phyloP scores from a whole-genome alignment of 2,329 filamentous ascomycete genomes.

The Fusarium temperatum region DNA sequence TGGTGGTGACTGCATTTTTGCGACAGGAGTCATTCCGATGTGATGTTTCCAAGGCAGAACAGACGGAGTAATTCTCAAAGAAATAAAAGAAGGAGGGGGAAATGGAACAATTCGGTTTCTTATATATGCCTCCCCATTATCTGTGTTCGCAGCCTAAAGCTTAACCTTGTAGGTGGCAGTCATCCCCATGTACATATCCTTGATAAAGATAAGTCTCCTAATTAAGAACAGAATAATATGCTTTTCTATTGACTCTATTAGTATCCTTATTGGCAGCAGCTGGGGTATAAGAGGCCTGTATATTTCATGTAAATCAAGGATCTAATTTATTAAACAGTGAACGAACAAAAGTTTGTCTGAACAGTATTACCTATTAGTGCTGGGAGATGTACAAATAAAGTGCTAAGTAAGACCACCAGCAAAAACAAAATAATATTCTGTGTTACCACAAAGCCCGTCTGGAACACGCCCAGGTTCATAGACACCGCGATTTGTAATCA shows the following conservation, averaged over 20 bases:
- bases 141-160: no score
- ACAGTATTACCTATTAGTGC: accelerated
- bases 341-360: neutral
- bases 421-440: neutral
- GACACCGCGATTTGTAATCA: no score
- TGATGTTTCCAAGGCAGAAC: neutral
- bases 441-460: neutral
- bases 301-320: neutral
- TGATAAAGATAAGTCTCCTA: no score
- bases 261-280: no score
- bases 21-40: accelerated
- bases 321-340: accelerated
- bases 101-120: accelerated
- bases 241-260: no score
- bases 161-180: no score
- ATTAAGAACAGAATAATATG: no score
- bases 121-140: no score
- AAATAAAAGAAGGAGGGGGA: neutral
- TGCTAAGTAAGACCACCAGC: neutral
- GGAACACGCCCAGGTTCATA: neutral
- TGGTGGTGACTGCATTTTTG: neutral
- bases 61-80: neutral
- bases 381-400: neutral
- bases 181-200: no score
- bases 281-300: neutral